These are phyloP conservation scores for Kodamaea sp. DNA, from an alignment of 1,139 yeast genomes.

Conservation along the genomic window DNA sequence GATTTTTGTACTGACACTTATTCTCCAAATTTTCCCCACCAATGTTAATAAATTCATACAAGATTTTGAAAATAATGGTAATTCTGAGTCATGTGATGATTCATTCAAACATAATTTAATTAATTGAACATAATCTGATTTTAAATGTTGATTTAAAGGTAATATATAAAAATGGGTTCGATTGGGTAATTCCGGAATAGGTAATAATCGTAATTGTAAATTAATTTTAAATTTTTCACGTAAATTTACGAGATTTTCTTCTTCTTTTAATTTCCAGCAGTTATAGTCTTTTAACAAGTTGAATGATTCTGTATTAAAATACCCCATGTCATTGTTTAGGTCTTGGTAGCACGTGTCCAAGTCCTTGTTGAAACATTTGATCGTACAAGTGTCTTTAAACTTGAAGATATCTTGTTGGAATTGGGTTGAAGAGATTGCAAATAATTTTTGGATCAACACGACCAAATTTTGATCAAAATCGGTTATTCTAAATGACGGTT, in stretches of 20 bases:
- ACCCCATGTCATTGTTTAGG: slow-evolving; percentile 40
- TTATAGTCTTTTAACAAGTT: slow-evolving; percentile 34
- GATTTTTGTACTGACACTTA: slow-evolving; percentile 51
- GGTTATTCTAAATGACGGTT: slow-evolving; percentile 46
- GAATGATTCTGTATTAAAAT: slow-evolving; percentile 42
- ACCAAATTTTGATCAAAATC: slow-evolving; percentile 48
- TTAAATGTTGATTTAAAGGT: slow-evolving; percentile 34
- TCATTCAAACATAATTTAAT: slow-evolving; percentile 26
- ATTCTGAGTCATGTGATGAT: slow-evolving; percentile 9
- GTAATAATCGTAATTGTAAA: slow-evolving; percentile 29
- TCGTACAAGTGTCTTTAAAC: slow-evolving; percentile 41
- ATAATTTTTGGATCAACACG: slow-evolving; percentile 35
- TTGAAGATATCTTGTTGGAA: slow-evolving; percentile 50
- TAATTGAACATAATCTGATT: slow-evolving; percentile 29
- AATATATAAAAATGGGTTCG: slow-evolving; percentile 40
- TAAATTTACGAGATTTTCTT: slow-evolving; percentile 33
- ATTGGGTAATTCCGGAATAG: slow-evolving; percentile 28
- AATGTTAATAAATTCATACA: slow-evolving; percentile 39
- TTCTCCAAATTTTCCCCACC: slow-evolving; percentile 59
- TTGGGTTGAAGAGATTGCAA: slow-evolving; percentile 35
- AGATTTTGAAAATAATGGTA: slow-evolving; percentile 36
- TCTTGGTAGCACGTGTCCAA: slow-evolving; percentile 37
- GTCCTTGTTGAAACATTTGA: slow-evolving; percentile 44
- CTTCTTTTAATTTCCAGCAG: slow-evolving; percentile 53
- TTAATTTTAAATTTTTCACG: slow-evolving; percentile 39